These are phyloP conservation scores for Cicer arietinum DNA, from an alignment of 306 rosid species.

Conservation along the genomic window DNA sequence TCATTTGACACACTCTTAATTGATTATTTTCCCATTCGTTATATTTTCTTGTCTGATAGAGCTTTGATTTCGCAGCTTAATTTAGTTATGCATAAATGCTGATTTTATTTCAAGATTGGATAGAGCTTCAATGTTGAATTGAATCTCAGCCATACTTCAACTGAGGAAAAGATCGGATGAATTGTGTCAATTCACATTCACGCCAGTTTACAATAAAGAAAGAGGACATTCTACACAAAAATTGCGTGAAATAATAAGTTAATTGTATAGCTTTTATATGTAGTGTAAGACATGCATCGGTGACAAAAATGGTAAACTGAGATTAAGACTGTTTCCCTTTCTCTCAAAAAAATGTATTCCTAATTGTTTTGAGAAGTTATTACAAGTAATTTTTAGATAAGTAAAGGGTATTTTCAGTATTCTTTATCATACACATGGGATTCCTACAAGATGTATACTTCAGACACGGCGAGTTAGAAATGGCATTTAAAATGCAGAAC, in stretches of 20 bases:
- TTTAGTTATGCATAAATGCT: not conserved
- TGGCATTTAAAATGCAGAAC: constrained; percentile 8
- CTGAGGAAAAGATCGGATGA: not conserved
- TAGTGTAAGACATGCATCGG: not conserved
- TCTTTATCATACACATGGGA: not conserved
- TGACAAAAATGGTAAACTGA: not conserved
- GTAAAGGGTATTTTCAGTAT: not conserved
- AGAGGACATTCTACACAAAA: not conserved
- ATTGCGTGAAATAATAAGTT: not conserved
- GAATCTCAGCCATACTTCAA: not conserved
- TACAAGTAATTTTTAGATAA: not conserved
- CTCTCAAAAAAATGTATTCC: not conserved
- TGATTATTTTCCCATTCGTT: not conserved
- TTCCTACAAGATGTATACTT: not conserved
- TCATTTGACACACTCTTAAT: not conserved
- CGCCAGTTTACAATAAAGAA: not conserved
- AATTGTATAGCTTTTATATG: not conserved
- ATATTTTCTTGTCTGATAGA: constrained; percentile 7
- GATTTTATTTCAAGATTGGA: constrained; percentile 17
- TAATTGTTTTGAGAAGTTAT: not conserved
- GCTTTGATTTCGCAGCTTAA: constrained; percentile 16
- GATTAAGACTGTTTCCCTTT: not conserved
- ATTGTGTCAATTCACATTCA: too few species aligned
- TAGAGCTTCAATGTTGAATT: constrained; percentile 7
- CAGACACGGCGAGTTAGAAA: constrained; percentile 6